Percentiles rank a stretch among this genome's conserved stretches.
phyloP scores from a whole-genome alignment of 108 stramenopile genomes.

The Asterionellopsis glacialis region DNA sequence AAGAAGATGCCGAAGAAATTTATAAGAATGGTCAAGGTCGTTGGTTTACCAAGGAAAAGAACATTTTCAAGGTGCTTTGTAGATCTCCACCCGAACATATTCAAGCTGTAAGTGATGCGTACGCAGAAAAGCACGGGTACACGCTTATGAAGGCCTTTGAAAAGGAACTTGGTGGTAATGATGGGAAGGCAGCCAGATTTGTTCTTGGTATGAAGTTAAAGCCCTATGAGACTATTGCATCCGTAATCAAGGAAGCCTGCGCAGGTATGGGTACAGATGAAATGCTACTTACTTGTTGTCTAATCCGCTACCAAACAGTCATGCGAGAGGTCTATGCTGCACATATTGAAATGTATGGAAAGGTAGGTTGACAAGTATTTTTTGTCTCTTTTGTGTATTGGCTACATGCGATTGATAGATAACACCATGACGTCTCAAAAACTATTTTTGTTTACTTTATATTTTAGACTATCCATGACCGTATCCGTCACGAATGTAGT shows the following conservation, averaged over 20 bases:
- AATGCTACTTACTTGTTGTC: slow-evolving; percentile 40
- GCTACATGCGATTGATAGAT: no score
- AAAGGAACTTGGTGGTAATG: slow-evolving; percentile 64
- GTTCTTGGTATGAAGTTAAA: slow-evolving; percentile 54
- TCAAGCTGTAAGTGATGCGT: slow-evolving; percentile 31
- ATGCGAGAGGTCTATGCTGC: slow-evolving; percentile 43
- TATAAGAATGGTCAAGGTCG: slow-evolving; percentile 56
- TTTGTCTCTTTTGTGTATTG: no score
- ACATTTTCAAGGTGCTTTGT: slow-evolving; percentile 44
- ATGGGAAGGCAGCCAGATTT: slow-evolving; percentile 30
- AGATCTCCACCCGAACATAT: slow-evolving; percentile 37
- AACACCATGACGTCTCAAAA: no score
- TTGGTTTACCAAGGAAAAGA: slow-evolving; percentile 51
- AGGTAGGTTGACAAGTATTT: slow-evolving; percentile 2
- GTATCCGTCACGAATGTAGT: slow-evolving; percentile 35
- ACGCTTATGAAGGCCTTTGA: slow-evolving; percentile 62
- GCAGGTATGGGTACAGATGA: slow-evolving; percentile 67
- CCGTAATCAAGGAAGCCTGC: slow-evolving; percentile 59
- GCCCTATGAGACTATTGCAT: slow-evolving; percentile 52
- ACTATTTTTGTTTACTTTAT: no score
- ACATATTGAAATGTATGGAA: slow-evolving; percentile 50
- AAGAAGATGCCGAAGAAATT: slow-evolving; percentile 56
- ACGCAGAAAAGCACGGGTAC: slow-evolving; percentile 57
- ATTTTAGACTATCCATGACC: slow-evolving; percentile 43
- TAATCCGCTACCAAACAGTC: slow-evolving; percentile 55